Conservation (phyloP, 208 protist species). For the Naegleria fowleri region DNA sequence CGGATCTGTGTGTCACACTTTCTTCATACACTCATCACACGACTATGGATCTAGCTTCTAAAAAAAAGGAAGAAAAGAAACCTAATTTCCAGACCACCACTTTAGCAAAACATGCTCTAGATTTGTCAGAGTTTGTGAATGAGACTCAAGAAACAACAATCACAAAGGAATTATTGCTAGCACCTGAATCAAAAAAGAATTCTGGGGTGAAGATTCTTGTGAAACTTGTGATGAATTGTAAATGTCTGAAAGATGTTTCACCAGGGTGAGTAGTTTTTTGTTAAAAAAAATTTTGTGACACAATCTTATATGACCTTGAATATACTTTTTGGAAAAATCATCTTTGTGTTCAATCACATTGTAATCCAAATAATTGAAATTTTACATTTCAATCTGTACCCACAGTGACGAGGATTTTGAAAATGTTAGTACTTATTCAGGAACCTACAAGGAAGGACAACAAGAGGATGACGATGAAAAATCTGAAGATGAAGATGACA, state of each 20-base stretch:
- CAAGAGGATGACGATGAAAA: neutral
- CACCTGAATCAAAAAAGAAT: neutral
- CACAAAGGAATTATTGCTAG: neutral
- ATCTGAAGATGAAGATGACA: neutral
- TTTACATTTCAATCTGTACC: no score
- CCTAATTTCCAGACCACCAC: neutral
- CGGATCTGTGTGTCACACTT: no score
- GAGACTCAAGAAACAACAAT: neutral
- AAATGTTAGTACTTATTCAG: neutral
- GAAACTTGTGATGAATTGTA: neutral
- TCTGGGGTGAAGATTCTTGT: neutral
- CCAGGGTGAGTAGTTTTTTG: no score
- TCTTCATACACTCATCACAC: no score
- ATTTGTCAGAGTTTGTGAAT: neutral
- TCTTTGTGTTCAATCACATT: no score
- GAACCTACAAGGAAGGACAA: neutral
- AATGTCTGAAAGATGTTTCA: neutral
- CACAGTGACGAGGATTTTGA: neutral
- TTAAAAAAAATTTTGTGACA: no score
- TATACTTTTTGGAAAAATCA: no score
- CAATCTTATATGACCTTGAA: no score
- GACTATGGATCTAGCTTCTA: no score
- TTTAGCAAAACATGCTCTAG: neutral
- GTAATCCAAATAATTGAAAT: no score
- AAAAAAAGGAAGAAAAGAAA: neutral